Evolutionary conservation across 768 basidiomycete genomes (phyloP), one percentile per base, ranked within the genome.

Genomic region (Tephrocybe sp.): DNA sequence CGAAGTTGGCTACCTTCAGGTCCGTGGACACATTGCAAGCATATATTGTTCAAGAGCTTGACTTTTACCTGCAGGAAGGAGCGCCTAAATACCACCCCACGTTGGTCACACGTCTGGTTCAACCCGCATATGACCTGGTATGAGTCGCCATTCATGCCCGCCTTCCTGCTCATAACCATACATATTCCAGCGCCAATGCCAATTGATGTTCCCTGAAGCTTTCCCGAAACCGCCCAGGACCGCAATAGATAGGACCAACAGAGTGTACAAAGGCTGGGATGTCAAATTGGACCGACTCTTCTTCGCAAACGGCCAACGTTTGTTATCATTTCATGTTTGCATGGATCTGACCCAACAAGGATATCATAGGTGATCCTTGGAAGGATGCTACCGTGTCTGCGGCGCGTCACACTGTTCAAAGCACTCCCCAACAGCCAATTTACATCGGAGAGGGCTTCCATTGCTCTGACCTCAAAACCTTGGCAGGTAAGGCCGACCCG

Each of bases 291-390:
- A 80, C 24, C 73, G 75, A 19, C 68, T 88, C 1, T 84, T 88
- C 73, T 87, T 86, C 54, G 82, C 82, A 33, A 88, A 83, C 42
- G 85, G 84, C 38, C 69, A 72, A 42, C 81, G 85, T 86, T 56
- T 56, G 83, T 75, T 13, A 46, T 3, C 30, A 29, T 29, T 27
- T 13, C 12, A 29, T 10, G 15, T 16, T 13, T 22, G 23, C 16
- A 16, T 39, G 27, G 11, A 21, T 12, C 34, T 58, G 29, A 47
- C 24, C 19, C 8, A 19, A 21, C 27, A 37, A 30, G n/a, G n/a
- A n/a, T n/a, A 7, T 18, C 27, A 34, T 25, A 87, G 85, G 83
- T 37, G 86, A 88, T 57, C 86, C 87, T 15, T 88, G 86, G 86
- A 74, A 78, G 42, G 81, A 83, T 46, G 77, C 80, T 5, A 88